Evolutionary conservation across 2,329 filamentous ascomycete species (phyloP), one percentile per base, ranked within the genome.

Genomic region (Ophiostoma tasmaniense): DNA sequence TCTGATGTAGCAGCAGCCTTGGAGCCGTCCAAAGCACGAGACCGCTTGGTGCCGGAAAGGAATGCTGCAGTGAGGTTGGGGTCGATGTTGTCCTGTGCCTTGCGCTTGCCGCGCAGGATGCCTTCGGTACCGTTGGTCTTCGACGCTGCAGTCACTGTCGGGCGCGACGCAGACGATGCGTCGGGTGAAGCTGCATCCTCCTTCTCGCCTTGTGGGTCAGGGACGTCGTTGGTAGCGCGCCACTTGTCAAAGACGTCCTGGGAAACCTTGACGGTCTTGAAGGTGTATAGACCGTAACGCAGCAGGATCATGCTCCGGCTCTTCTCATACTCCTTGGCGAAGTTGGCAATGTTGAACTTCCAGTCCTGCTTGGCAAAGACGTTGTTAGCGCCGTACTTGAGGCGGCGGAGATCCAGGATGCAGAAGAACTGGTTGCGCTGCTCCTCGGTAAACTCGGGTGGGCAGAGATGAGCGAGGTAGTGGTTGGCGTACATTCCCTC

Each of bases 271-370:
- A 87, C 82, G 22, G 84, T 87, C 77, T 87, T 86, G 77, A 87
- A 88, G 73, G 87, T 83, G 74, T 87, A 88, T 1, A 87, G 80
- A 1, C 85, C 85, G 71, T 88, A 88, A 65, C 85, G 84, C 69
- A 88, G 74, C 77, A 88, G 82, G 69, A 88, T 87, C 61, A 88
- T 78, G 73, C 84, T 85, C 66, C 85, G 81, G 74, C 85, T 87
- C 79, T 88, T 88, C 75, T 88, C 85, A 71, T 86, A 88, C 75
- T 87, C 85, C 75, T 87, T 88, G 52, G 85, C 85, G 70, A 88
- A 88, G 75, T 87, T 87, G 72, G 84, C 75, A 22, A 87, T 82
- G 72, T 88, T 88, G 67, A 88, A 76, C 76, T 85, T 86, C 85
- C 85, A 88, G 72, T 86, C 85, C 75, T 87, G 87, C 75, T 82